These are phyloP conservation scores for Phytophthora pisi DNA, from an alignment of 352 stramenopile species.

Conservation along the genomic window DNA sequence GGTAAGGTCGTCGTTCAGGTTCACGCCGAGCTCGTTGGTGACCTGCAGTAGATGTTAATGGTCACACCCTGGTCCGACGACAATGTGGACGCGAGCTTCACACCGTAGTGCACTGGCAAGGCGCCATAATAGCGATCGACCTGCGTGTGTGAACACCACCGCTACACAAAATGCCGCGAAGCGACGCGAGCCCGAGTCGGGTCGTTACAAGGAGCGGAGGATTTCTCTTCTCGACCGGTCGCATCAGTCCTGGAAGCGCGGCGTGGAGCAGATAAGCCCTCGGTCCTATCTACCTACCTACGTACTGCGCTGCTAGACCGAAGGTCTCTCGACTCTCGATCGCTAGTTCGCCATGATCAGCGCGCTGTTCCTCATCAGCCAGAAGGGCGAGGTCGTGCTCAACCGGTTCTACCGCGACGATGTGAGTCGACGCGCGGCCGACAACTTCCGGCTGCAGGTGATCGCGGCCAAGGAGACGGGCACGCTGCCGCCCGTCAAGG, in stretches of 20 bases:
- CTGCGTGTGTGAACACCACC: not conserved
- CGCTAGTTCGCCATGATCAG: constrained; percentile 60
- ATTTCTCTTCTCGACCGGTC: constrained; percentile 24
- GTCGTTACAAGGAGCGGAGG: constrained; percentile 21
- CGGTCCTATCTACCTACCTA: not conserved
- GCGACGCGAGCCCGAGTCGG: constrained; percentile 14
- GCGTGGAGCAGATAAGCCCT: constrained; percentile 23
- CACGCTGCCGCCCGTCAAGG: constrained; percentile 94
- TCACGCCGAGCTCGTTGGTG: constrained; percentile 95
- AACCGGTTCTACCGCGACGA: constrained; percentile 87
- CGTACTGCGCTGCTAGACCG: no score
- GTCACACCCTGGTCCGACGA: constrained; percentile 92
- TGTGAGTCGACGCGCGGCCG: constrained; percentile 70
- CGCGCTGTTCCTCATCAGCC: constrained; percentile 80
- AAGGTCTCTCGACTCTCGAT: not conserved
- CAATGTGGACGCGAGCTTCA: constrained; percentile 90
- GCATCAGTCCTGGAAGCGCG: constrained; percentile 34
- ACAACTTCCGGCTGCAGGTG: constrained; percentile 85
- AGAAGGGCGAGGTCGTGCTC: constrained; percentile 84
- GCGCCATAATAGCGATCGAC: no score
- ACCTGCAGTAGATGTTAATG: constrained; percentile 98
- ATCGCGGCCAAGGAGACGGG: constrained; percentile 97
- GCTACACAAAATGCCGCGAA: constrained; percentile 10
- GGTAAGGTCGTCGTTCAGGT: constrained; percentile 86
- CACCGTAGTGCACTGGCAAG: no score